Base-by-base conservation (phyloP, 1,284 basidiomycete species). In the Trametes polyzona region DNA sequence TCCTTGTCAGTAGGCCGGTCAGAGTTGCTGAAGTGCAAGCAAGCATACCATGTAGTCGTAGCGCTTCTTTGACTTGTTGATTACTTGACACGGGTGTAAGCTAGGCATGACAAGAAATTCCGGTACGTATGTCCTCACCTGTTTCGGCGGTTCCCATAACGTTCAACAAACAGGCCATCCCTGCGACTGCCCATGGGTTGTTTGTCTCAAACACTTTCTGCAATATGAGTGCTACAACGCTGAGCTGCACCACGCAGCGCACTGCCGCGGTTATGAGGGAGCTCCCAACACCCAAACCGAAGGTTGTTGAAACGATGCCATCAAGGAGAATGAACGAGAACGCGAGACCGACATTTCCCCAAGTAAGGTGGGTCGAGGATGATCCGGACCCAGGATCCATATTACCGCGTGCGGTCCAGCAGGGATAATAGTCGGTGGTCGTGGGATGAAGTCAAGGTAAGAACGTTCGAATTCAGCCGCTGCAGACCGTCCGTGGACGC, bases 181-280 rank as follows among this genome's bases (percentile, higher is more conserved):
- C 85, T 3, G 82, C 83, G 0, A 94, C 90, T 6, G 82, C 85
- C 83, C 83, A 92, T 5, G 86, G 81, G 64, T 87, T 87, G 42
- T 90, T 77, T 3, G 86, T 83, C 59, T 86, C 84, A 65, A 95
- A 93, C 1, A 94, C 88, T 33, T 80, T 80, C 62, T 89, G 84
- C 30, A 95, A 73, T 2, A 94, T 69, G 24, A 86, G 73, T 0
- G 83, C 88, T 62, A 94, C 88, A 11, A 92, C 70, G 14, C 83
- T 82, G 26, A 95, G 82, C 74, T 95, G 93, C 12, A 88, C 70
- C 17, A 92, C 75, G 69, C 93, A 95, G 71, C 93, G 76, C 27
- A 85, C 53, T 0, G 91, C 86, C 0, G 92, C 84, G 6, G 86
- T 81, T 26, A 92, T 64, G 37, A 94, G 80, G 4, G 86, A 85